These are phyloP conservation scores for Claviceps sorghi DNA, from an alignment of 2,329 filamentous ascomycete genomes.

Conservation along the genomic window DNA sequence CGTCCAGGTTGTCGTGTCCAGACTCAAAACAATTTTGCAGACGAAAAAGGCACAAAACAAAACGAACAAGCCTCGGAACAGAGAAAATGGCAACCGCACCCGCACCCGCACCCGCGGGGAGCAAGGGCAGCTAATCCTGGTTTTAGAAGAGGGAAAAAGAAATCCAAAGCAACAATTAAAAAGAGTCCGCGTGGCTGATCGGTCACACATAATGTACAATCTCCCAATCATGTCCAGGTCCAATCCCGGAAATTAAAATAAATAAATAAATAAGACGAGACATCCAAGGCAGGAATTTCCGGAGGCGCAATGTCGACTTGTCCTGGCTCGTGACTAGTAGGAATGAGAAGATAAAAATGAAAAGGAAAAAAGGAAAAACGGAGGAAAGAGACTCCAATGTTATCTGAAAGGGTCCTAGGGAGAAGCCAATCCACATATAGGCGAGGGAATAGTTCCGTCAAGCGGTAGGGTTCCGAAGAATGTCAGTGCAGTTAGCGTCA, in stretches of 20 bases:
- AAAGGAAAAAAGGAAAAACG: not conserved
- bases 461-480: conserved; percentile 49
- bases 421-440: not conserved
- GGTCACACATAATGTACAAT: conserved; percentile 3
- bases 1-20: conserved; percentile 4
- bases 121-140: conserved; percentile 1
- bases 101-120: not conserved
- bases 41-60: no score
- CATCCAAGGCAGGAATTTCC: not conserved
- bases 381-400: not conserved
- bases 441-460: conserved; percentile 18
- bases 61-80: not conserved
- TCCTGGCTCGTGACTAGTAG: not conserved
- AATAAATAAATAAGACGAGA: not conserved
- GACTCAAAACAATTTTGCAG: not conserved
- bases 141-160: not conserved
- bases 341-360: not conserved
- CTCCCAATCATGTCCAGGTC: conserved; percentile 3
- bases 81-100: not conserved
- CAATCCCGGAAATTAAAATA: conserved; percentile 2
- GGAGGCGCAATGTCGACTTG: not conserved
- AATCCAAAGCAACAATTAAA: not conserved
- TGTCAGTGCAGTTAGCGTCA: conserved; percentile 88
- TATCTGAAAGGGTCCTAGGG: not conserved
- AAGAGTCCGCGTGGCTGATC: conserved; percentile 8